Evolutionary conservation across 805 yeast species (phyloP).

Genomic region (Starmerella lactis-condensi): DNA sequence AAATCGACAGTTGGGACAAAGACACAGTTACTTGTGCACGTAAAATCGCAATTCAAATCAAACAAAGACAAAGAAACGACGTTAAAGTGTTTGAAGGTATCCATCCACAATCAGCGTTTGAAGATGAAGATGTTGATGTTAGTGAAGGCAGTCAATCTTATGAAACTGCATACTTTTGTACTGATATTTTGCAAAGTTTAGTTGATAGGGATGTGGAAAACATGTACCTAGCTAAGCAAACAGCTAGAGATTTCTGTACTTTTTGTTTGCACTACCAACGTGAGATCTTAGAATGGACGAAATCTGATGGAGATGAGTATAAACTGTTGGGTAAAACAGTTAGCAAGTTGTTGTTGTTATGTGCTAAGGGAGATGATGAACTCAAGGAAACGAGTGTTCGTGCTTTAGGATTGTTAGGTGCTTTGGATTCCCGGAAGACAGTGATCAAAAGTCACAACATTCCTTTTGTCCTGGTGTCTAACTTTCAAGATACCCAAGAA

Average conservation of each 20-base stretch:
- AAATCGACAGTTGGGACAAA: constrained; percentile 29
- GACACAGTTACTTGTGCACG: constrained; percentile 24
- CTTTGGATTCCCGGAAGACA: constrained; percentile 46
- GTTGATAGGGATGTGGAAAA: constrained; percentile 13
- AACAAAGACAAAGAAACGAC: neutral
- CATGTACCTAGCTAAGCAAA: constrained; percentile 12
- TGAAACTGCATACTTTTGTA: neutral
- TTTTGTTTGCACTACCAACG: constrained; percentile 9
- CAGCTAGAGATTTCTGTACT: constrained; percentile 13
- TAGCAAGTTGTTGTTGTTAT: constrained; percentile 19
- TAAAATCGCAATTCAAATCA: constrained; percentile 4
- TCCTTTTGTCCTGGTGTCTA: constrained; percentile 35
- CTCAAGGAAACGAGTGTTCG: constrained; percentile 45
- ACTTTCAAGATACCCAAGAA: constrained; percentile 45
- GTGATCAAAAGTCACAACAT: constrained; percentile 27
- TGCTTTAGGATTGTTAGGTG: constrained; percentile 61
- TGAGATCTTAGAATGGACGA: constrained; percentile 8
- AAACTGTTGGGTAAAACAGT: constrained; percentile 15
- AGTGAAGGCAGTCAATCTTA: neutral
- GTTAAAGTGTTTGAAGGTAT: constrained; percentile 1
- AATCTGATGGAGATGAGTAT: constrained; percentile 7
- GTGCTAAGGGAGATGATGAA: constrained; percentile 15
- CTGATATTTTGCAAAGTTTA: constrained; percentile 9
- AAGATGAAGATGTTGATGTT: neutral
- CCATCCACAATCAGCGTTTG: constrained; percentile 8